Base-by-base conservation (phyloP, 768 basidiomycete species). In the Leccinum barrowsii region DNA sequence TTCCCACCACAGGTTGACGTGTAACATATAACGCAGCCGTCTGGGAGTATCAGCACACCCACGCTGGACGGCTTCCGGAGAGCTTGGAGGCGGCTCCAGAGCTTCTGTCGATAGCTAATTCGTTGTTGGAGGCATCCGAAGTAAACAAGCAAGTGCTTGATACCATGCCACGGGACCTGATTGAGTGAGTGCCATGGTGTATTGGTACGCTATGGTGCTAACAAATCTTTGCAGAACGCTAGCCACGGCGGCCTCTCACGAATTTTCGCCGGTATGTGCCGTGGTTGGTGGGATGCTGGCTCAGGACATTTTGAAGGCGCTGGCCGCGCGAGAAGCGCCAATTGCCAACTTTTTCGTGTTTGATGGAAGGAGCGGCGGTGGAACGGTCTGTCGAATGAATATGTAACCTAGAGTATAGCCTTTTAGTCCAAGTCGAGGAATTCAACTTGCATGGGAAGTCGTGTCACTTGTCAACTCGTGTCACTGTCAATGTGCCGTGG, bases 211-310 rank as follows among this genome's bases (percentile, higher is more conserved):
- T 48, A 13, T 21, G 17, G 46, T 48, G 50, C 35, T 68, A 37
- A 60, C 67, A 59, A n/a, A 51, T 49, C 30, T 22, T 63, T 57
- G n/a, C 22, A 97, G 94, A 62, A 76, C 83, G n/a, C 63, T 90
- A 44, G 77, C 86, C 5, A 80, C 76, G 13, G 85, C 88, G n/a
- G 87, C 92, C 7, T 74, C 76, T 19, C 85, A 89, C 70, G 94
- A 96, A 70, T 92, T 98, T 75, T 89, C 94, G 0, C 94, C 97
- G 0, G 87, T 94, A 1, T 92, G 94, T 70, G 97, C 97, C 1
- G 90, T 99, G 35, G 80, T 99, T 40, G 97, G 97, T 26, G 97
- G 97, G 22, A 83, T 98, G 75, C 77, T 98, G 13, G 95, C 87
- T 1, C 97, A 98, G 72, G 97, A 99, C 70, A 88, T 98, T 53